Percentiles rank a stretch among this genome's conserved stretches.
Conservation (phyloP, 2,329 filamentous ascomycete genomes). For the Dryadomyces quercivorus region DNA sequence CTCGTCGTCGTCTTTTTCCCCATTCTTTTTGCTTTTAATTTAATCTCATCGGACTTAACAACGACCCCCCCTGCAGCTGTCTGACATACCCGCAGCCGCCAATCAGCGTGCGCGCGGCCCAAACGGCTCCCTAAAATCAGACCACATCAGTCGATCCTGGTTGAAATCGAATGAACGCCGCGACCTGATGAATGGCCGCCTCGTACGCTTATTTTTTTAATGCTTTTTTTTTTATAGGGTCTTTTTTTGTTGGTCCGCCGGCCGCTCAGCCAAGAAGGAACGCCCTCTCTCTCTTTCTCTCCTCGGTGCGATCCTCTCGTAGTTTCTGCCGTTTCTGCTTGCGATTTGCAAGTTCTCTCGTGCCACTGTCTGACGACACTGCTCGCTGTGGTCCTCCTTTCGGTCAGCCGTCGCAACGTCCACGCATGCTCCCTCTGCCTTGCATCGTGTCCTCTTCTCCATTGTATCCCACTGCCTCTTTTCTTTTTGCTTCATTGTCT, state of each 20-base stretch:
- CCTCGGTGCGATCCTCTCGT: background rate
- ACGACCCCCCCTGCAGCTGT: too few species aligned
- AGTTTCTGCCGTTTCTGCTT: background rate
- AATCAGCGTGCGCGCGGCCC: slow-evolving; percentile 3
- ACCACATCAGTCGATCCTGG: slow-evolving; percentile 15
- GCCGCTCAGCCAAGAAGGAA: too few species aligned
- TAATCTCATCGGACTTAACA: too few species aligned
- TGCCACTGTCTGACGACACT: background rate
- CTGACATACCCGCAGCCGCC: background rate
- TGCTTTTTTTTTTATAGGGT: background rate
- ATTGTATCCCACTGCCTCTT: background rate
- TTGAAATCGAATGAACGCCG: slow-evolving; percentile 11
- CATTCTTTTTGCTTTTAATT: too few species aligned
- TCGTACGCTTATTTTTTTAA: slow-evolving; percentile 6
- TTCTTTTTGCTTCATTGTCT: background rate
- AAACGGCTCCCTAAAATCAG: slow-evolving; percentile 13
- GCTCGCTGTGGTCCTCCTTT: background rate
- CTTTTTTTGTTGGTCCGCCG: background rate
- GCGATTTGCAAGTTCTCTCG: background rate
- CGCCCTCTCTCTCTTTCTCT: too few species aligned
- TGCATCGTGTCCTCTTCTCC: background rate
- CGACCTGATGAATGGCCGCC: slow-evolving; percentile 8
- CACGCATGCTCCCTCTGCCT: background rate
- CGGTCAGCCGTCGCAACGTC: background rate
- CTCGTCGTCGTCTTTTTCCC: too few species aligned